These are phyloP conservation scores for Kuraishia hungarica DNA, from an alignment of 805 yeast genomes.

Conservation along the genomic window DNA sequence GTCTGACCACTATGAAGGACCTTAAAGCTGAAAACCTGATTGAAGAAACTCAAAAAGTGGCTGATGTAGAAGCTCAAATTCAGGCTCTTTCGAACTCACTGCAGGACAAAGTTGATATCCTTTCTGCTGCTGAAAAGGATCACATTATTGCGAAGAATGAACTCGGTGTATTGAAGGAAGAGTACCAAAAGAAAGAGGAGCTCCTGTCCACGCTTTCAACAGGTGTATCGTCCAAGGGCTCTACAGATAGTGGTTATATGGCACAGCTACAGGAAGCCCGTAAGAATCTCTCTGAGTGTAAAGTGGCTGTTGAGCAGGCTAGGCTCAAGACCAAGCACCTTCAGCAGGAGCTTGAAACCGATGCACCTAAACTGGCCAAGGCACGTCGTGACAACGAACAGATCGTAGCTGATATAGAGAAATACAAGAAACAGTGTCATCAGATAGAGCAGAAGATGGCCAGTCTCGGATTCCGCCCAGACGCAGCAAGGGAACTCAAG, in stretches of 20 bases:
- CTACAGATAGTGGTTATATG: conserved; percentile 67
- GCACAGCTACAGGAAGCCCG: conserved; percentile 63
- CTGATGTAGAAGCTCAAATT: conserved; percentile 24
- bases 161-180: conserved; percentile 36
- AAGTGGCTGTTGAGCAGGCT: conserved; percentile 49
- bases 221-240: conserved; percentile 82
- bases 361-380: conserved; percentile 36
- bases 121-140: conserved; percentile 32
- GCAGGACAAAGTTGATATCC: conserved; percentile 26
- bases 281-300: conserved; percentile 40
- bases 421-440: conserved; percentile 28
- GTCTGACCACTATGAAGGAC: conserved; percentile 56
- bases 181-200: conserved; percentile 59
- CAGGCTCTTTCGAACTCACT: conserved; percentile 23
- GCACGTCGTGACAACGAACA: conserved; percentile 43
- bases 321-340: conserved; percentile 52
- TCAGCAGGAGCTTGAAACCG: conserved; percentile 35
- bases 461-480: conserved; percentile 50
- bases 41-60: conserved; percentile 39
- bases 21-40: conserved; percentile 46
- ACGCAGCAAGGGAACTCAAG: conserved; percentile 33
- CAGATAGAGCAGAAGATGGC: conserved; percentile 33
- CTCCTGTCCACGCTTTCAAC: conserved; percentile 74
- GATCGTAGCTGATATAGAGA: conserved; percentile 33
- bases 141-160: conserved; percentile 33